Evolutionary conservation across 2,329 filamentous ascomycete species (phyloP).

Genomic region (Gaeumannomyces tritici): DNA sequence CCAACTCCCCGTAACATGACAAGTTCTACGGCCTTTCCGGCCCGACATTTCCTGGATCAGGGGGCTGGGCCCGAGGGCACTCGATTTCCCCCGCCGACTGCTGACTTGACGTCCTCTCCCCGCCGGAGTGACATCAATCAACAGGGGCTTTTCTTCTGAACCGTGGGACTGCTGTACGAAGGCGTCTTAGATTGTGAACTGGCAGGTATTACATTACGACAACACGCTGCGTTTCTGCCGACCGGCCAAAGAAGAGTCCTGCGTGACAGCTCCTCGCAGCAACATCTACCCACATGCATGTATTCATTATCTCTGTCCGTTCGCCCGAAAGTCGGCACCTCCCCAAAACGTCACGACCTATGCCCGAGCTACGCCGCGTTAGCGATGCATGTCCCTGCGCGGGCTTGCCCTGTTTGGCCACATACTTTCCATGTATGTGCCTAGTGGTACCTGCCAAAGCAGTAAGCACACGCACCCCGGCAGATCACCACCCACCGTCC

Average conservation of each 20-base stretch:
- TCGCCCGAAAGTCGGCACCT: not conserved
- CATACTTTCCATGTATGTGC: not conserved
- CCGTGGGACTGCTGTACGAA: not conserved
- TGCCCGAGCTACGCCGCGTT: not conserved
- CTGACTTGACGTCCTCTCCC: not conserved
- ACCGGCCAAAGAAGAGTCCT: too few species aligned
- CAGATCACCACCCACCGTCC: not conserved
- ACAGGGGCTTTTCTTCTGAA: too few species aligned
- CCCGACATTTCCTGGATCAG: not conserved
- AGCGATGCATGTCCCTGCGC: not conserved
- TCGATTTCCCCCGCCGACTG: not conserved
- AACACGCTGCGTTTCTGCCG: not conserved
- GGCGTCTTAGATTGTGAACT: not conserved
- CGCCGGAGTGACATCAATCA: not conserved
- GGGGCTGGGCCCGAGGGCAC: not conserved
- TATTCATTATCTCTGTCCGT: too few species aligned
- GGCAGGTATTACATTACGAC: not conserved
- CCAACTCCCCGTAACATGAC: too few species aligned
- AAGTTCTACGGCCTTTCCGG: too few species aligned
- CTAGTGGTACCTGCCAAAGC: not conserved
- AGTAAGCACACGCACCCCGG: too few species aligned
- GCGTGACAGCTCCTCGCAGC: not conserved
- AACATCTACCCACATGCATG: not conserved
- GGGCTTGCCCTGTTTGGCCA: not conserved
- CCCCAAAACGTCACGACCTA: not conserved